phyloP scores from a whole-genome alignment of 139 green algal genomes.

The Tetratostichococcus sp. region DNA sequence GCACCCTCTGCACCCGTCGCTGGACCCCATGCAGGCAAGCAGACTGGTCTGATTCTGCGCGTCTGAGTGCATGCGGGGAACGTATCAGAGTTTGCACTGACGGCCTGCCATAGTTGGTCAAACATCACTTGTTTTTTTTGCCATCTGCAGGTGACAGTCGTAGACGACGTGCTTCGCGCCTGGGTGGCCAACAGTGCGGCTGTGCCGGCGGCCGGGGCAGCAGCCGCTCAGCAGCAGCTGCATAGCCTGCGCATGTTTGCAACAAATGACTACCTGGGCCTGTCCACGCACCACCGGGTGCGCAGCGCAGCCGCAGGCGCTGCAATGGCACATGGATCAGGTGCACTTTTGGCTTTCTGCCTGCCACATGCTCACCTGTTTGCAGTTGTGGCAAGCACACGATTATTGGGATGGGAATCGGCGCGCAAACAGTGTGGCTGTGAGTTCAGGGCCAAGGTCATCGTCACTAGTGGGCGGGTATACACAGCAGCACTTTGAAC shows the following conservation, averaged over 20 bases:
- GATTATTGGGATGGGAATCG: too few species aligned
- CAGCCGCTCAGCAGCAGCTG: slow-evolving; percentile 7
- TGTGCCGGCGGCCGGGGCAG: neutral
- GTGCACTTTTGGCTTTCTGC: slow-evolving; percentile 2
- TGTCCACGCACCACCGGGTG: slow-evolving; percentile 79
- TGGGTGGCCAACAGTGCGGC: neutral
- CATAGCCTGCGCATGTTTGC: slow-evolving; percentile 68
- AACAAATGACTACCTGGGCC: slow-evolving; percentile 93
- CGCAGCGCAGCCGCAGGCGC: slow-evolving; percentile 49
- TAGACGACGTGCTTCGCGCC: neutral
- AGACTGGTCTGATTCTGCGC: too few species aligned
- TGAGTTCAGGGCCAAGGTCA: slow-evolving; percentile 48
- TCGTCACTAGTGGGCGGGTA: slow-evolving; percentile 83
- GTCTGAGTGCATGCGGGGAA: too few species aligned
- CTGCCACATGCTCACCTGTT: neutral
- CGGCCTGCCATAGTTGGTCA: slow-evolving; percentile 12
- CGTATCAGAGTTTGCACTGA: too few species aligned
- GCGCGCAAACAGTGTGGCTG: neutral
- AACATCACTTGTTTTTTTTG: too few species aligned
- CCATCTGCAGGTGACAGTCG: slow-evolving; percentile 7
- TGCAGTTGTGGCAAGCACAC: too few species aligned
- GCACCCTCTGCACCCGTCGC: slow-evolving; percentile 27
- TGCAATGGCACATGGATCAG: slow-evolving; percentile 26
- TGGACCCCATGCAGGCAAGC: slow-evolving; percentile 10
- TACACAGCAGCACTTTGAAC: slow-evolving; percentile 64